phyloP scores from a whole-genome alignment of 1,284 basidiomycete genomes.

The Takashimella koratensis region DNA sequence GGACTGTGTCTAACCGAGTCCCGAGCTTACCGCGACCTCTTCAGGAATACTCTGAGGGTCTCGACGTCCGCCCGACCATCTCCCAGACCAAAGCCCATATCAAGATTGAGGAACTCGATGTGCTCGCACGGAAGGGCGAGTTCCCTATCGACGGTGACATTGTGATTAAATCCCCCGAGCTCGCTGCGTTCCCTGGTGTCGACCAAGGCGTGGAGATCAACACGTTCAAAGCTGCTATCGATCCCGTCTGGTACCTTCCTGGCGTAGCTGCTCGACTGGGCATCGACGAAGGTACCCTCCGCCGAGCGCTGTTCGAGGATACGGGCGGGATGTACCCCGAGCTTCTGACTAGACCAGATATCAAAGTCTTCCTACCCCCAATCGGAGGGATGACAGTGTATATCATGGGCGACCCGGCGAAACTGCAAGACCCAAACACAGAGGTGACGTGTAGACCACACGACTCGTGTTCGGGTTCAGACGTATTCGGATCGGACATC shows the following conservation, averaged over 20 bases:
- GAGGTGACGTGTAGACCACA: slow-evolving; percentile 89
- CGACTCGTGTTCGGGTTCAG: slow-evolving; percentile 72
- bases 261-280: slow-evolving; percentile 86
- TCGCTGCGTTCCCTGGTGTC: slow-evolving; percentile 50
- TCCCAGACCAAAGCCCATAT: slow-evolving; percentile 70
- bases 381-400: slow-evolving; percentile 90
- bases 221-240: slow-evolving; percentile 65
- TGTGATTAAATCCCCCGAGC: slow-evolving; percentile 57
- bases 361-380: slow-evolving; percentile 92
- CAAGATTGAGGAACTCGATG: slow-evolving; percentile 72
- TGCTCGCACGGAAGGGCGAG: slow-evolving; percentile 65
- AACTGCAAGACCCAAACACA: slow-evolving; percentile 71
- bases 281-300: slow-evolving; percentile 78
- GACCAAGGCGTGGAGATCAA: slow-evolving; percentile 82
- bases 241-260: slow-evolving; percentile 92
- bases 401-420: slow-evolving; percentile 83
- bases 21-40: no score
- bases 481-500: slow-evolving; percentile 65
- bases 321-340: slow-evolving; percentile 93
- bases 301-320: slow-evolving; percentile 80
- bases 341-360: slow-evolving; percentile 87
- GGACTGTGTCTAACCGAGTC: slow-evolving; percentile 33
- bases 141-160: slow-evolving; percentile 79
- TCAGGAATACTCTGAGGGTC: slow-evolving; percentile 61
- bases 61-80: slow-evolving; percentile 85